Conservation (phyloP, 2,329 filamentous ascomycete genomes). For the Pezicula radicicola region DNA sequence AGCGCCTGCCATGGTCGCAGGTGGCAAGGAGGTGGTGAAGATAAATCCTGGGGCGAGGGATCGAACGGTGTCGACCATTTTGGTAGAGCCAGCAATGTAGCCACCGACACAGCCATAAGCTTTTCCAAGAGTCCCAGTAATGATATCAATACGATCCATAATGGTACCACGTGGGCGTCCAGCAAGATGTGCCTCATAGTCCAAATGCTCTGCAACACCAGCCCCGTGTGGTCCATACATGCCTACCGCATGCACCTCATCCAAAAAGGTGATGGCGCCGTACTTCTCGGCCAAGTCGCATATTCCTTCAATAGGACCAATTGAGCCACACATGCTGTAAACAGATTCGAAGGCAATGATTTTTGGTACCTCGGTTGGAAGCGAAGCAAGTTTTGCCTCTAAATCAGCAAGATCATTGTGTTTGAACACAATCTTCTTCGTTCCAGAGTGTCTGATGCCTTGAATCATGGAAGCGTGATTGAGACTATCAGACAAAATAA, state of each 20-base stretch:
- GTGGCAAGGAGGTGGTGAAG: constrained; percentile 95
- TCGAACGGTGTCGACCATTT: constrained; percentile 87
- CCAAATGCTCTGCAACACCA: constrained; percentile 94
- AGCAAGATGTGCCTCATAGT: constrained; percentile 80
- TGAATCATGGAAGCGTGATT: constrained; percentile 99
- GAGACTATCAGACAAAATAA: constrained; percentile 94
- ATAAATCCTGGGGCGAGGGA: constrained; percentile 97
- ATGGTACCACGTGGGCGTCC: constrained; percentile 77
- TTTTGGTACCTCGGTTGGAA: constrained; percentile 84
- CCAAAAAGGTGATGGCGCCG: constrained; percentile 93
- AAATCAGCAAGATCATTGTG: constrained; percentile 95
- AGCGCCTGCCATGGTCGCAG: constrained; percentile 95
- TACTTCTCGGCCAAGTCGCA: constrained; percentile 97
- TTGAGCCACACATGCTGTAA: constrained; percentile 98
- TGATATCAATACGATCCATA: constrained; percentile 96
- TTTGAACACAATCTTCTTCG: constrained; percentile 97
- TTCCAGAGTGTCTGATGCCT: constrained; percentile 94
- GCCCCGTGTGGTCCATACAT: constrained; percentile 98
- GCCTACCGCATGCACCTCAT: constrained; percentile 97
- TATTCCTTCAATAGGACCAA: constrained; percentile 93
- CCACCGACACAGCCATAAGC: constrained; percentile 97
- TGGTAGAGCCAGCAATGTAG: constrained; percentile 88
- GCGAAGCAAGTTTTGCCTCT: constrained; percentile 84
- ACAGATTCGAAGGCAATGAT: constrained; percentile 99
- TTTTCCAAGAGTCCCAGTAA: constrained; percentile 95